Base-by-base conservation (phyloP, 2,329 filamentous ascomycete species). In the Aspergillus fischeri region DNA sequence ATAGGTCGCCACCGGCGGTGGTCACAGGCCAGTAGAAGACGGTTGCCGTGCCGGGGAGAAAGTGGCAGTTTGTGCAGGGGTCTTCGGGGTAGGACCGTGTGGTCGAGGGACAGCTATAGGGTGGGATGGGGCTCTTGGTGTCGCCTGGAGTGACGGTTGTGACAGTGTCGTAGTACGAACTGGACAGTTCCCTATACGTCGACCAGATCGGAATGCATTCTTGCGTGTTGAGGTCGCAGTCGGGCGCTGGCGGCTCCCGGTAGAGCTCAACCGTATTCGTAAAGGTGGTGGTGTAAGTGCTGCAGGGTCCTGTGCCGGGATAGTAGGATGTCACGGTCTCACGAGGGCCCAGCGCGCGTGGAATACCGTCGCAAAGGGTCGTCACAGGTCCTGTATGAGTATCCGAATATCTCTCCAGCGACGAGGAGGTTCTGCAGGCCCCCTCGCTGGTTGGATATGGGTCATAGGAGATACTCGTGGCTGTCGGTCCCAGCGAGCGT, bases 11-110 rank as follows among this genome's bases (percentile, higher is more conserved):
- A 24, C 10, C 41, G 9, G 51, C 55, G 21, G 65, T 65, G n/a
- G 54, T 55, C n/a, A 61, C 61, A 5, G 65, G 65, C 65, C 65
- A 67, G 60, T 65, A 67, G 54, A 67, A 67, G 42, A 67, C 54
- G 4, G 65, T 67, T 1, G 65, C 65, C 3, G 59, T 62, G 1
- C 32, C 63, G 1, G 65, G 65, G 32, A 65, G 56, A 27, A 58
- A 65, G 50, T 65, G 65, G 32, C 63, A 67, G 32, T 52, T 54
- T 5, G 60, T 59, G 51, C 65, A 65, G 5, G 60, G 59, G 25
- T 67, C 55, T 21, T 49, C 63, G 20, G 60, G 54, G 49, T 66
- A 65, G 38, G 55, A 49, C 14, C 62, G 50, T 0, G 29, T n/a
- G 1, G 62, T 58, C 5, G 54, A 44, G 1, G 63, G 62, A 20